phyloP scores from a whole-genome alignment of 2,329 filamentous ascomycete genomes.

The Exophiala sp. region DNA sequence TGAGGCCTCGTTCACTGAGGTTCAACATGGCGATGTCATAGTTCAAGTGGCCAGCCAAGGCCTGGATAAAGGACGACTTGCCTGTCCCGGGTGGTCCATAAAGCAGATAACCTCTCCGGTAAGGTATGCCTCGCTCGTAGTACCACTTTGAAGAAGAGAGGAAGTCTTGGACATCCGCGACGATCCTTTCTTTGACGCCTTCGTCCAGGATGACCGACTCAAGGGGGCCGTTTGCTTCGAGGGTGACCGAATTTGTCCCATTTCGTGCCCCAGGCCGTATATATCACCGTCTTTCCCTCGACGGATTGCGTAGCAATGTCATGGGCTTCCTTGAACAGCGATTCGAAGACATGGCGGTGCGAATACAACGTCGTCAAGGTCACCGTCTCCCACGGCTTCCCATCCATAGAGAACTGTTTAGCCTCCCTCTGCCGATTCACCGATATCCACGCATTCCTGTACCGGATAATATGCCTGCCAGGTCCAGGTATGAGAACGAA shows the following conservation, averaged over 20 bases:
- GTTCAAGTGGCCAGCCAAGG: slow-evolving; percentile 83
- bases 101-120: slow-evolving; percentile 79
- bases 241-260: slow-evolving; percentile 83
- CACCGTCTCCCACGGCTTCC: slow-evolving; percentile 89
- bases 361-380: slow-evolving; percentile 87
- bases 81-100: slow-evolving; percentile 86
- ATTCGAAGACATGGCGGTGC: slow-evolving; percentile 81
- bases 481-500: slow-evolving; percentile 90
- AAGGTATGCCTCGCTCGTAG: slow-evolving; percentile 87
- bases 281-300: slow-evolving; percentile 90
- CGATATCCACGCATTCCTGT: slow-evolving; percentile 77
- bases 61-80: slow-evolving; percentile 95
- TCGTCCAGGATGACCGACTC: slow-evolving; percentile 80
- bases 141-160: slow-evolving; percentile 78
- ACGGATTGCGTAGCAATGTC: slow-evolving; percentile 69
- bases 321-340: slow-evolving; percentile 83
- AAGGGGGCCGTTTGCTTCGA: slow-evolving; percentile 76
- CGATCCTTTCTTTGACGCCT: slow-evolving; percentile 74
- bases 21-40: slow-evolving; percentile 92
- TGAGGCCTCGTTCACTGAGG: slow-evolving; percentile 80
- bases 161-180: slow-evolving; percentile 77
- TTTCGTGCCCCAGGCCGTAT: slow-evolving; percentile 73
- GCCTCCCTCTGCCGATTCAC: slow-evolving; percentile 77
- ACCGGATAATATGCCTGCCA: slow-evolving; percentile 79
- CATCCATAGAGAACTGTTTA: slow-evolving; percentile 56